phyloP scores from a whole-genome alignment of 257 asterid species.

The Salvia hispanica region DNA sequence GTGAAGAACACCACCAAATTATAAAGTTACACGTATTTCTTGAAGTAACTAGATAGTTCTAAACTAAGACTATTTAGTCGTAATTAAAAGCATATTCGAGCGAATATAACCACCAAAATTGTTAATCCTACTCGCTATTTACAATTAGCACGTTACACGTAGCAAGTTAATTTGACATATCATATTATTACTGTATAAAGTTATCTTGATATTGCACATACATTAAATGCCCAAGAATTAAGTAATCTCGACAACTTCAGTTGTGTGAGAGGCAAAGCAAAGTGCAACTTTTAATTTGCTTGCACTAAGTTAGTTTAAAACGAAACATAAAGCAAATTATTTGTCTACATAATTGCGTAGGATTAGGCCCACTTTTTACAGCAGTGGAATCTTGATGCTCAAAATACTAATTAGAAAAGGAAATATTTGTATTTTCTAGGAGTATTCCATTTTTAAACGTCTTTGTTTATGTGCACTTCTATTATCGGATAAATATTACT shows the following conservation, averaged over 20 bases:
- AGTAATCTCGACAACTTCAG: neutral
- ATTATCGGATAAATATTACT: no score
- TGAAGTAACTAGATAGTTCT: neutral
- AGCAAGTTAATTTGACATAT: neutral
- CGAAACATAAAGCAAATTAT: neutral
- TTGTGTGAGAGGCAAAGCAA: neutral
- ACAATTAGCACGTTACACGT: conserved; percentile 10
- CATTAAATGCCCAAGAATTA: neutral
- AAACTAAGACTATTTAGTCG: conserved; percentile 17
- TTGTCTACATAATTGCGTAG: neutral
- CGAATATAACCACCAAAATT: conserved; percentile 22
- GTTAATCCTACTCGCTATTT: neutral
- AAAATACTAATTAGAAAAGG: neutral
- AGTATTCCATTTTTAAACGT: neutral
- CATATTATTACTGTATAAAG: no score
- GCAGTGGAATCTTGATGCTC: no score
- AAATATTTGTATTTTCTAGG: neutral
- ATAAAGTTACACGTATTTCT: neutral
- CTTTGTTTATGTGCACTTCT: neutral
- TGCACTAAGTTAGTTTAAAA: conserved; percentile 1
- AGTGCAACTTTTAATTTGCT: neutral
- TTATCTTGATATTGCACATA: neutral
- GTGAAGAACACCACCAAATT: neutral
- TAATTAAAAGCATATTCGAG: conserved; percentile 11
- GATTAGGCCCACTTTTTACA: no score